These are phyloP conservation scores for Austroboletus sp. DNA, from an alignment of 1,284 basidiomycete species.

Conservation along the genomic window DNA sequence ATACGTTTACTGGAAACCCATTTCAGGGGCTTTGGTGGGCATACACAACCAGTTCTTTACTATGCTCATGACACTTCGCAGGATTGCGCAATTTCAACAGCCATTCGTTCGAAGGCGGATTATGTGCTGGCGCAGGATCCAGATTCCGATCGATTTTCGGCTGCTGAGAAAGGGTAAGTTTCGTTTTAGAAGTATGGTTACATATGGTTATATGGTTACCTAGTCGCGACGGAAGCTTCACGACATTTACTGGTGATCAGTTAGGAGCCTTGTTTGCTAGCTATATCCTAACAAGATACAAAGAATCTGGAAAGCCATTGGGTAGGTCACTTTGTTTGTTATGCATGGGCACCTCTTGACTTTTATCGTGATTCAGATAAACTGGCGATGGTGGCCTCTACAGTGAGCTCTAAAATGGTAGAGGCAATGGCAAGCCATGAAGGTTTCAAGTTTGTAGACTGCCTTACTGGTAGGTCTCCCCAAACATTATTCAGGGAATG, in stretches of 20 bases:
- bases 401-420: conserved; percentile 83
- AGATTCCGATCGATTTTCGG: conserved; percentile 76
- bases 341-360: not conserved
- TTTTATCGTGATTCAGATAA: conserved; percentile 38
- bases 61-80: conserved; percentile 27
- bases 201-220: conserved; percentile 1
- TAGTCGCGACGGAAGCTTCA: conserved; percentile 56
- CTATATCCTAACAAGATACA: conserved; percentile 54
- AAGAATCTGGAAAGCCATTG: conserved; percentile 52
- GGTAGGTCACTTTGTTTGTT: conserved; percentile 22
- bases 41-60: not conserved
- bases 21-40: conserved; percentile 51
- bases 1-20: conserved; percentile 7
- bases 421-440: conserved; percentile 66
- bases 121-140: conserved; percentile 83
- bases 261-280: conserved; percentile 71
- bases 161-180: conserved; percentile 62
- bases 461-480: conserved; percentile 59
- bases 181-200: not conserved
- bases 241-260: conserved; percentile 77
- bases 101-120: conserved; percentile 42
- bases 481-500: not conserved
- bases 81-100: conserved; percentile 64
- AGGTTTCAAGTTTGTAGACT: conserved; percentile 77
- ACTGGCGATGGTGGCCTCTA: conserved; percentile 78